These are phyloP conservation scores for Sugiyamaella americana DNA, from an alignment of 805 yeast species.

Conservation along the genomic window DNA sequence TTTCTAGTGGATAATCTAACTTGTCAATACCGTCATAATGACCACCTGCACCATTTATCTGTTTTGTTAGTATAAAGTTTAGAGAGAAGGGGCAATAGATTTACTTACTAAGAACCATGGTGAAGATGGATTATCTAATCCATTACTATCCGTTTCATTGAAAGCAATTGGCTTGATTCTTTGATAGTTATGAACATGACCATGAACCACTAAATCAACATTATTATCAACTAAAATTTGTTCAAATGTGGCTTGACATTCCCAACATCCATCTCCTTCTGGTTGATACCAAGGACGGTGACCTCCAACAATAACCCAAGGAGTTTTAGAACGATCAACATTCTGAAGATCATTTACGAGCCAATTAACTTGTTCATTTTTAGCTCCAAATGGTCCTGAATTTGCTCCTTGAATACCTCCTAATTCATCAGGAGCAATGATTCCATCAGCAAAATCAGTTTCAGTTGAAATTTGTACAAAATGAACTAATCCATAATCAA, in stretches of 20 bases:
- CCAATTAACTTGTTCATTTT: slow-evolving; percentile 26
- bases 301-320: slow-evolving; percentile 21
- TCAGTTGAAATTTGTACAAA: slow-evolving; percentile 25
- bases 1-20: slow-evolving; percentile 7
- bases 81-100: too few relatives aligned
- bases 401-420: slow-evolving; percentile 16
- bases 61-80: too few relatives aligned
- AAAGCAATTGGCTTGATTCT: slow-evolving; percentile 16
- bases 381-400: slow-evolving; percentile 24
- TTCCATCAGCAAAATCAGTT: slow-evolving; percentile 23
- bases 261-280: slow-evolving; percentile 10
- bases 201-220: slow-evolving; percentile 21
- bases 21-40: slow-evolving; percentile 24
- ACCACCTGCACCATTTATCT: slow-evolving; percentile 26
- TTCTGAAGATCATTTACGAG: slow-evolving; percentile 22
- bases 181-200: slow-evolving; percentile 23
- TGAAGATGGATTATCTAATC: slow-evolving; percentile 24
- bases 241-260: slow-evolving; percentile 21
- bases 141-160: slow-evolving; percentile 23
- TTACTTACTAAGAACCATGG: slow-evolving; percentile 28
- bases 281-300: slow-evolving; percentile 27
- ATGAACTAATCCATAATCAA: slow-evolving; percentile 28
- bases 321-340: slow-evolving; percentile 25
- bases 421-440: slow-evolving; percentile 20
- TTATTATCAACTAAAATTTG: slow-evolving; percentile 13